Evolutionary conservation across 306 rosid genomes (phyloP), one percentile per base, ranked within the genome.

Genomic region (Quercus robur): DNA sequence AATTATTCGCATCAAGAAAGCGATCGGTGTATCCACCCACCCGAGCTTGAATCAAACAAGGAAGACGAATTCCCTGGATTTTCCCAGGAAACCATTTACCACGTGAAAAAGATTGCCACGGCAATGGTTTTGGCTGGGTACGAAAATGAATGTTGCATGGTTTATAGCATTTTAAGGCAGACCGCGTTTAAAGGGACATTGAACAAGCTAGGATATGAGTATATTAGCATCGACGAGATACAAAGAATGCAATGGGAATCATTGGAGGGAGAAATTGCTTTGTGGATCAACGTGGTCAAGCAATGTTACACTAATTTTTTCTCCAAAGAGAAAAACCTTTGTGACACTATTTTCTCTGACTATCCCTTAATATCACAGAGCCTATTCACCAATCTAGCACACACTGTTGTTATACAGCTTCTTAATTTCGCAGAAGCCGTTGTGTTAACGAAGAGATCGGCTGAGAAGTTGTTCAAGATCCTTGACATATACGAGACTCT

Each of bases 401-500:
- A 89, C 1, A 75, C 77, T 5, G 84, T 88, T 69, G 87, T 84
- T 19, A 2, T 88, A 19, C 83, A 78, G 77, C 87, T 92, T 44
- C 81, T 94, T 25, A 87, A 85, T 71, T 92, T 94, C 20, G 90
- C 91, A 1, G 91, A 92, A 17, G 93, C 87, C 3, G 84, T 86
- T 0, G 90, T 78, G 3, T 46, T 92, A 33, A 88, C 91, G 1
- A 89, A 88, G 67, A 83, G 85, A 21, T 86, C 94, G 0, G 83
- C 90, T 0, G 98, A 94, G 85, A 94, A 89, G 61, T 79, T 94
- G 26, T 94, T 94, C 87, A 94, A 89, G 71, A 71, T 92, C 17
- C 79, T 94, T 0, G 98, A 94, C 81, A 92, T 90, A 90, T 90
- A 89, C 56, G 98, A 94, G 83, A 83, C 93, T 6, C 78, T 92